phyloP scores from a whole-genome alignment of 2,329 filamentous ascomycete genomes.

The Curvularia sp. region DNA sequence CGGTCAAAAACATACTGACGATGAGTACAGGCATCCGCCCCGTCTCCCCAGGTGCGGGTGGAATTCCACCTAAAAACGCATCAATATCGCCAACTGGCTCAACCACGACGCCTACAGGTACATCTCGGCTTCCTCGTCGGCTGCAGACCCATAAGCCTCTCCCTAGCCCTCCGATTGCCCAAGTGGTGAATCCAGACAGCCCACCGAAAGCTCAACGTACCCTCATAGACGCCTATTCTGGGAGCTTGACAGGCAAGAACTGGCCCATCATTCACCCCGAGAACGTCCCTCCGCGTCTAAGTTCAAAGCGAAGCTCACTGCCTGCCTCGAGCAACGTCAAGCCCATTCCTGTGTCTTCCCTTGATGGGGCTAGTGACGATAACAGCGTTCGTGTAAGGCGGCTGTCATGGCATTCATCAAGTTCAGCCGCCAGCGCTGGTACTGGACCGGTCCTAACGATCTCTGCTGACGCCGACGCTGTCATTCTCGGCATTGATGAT shows the following conservation, averaged over 20 bases:
- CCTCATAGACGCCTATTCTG: conserved; percentile 52
- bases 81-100: conserved; percentile 5
- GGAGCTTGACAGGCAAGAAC: conserved; percentile 33
- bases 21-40: conserved; percentile 11
- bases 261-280: conserved; percentile 44
- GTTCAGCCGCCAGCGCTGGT: conserved; percentile 16
- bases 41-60: conserved; percentile 17
- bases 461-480: conserved; percentile 33
- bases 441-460: conserved; percentile 35
- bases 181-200: conserved; percentile 39
- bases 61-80: conserved; percentile 17
- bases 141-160: conserved; percentile 48
- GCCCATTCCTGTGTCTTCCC: conserved; percentile 6
- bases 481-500: conserved; percentile 26
- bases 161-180: conserved; percentile 49
- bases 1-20: conserved; percentile 10
- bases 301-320: conserved; percentile 29
- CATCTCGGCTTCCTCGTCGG: conserved; percentile 44
- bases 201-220: conserved; percentile 49
- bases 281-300: conserved; percentile 27
- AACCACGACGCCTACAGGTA: conserved; percentile 13
- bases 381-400: conserved; percentile 28
- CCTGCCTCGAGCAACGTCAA: conserved; percentile 1
- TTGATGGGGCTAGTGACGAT: conserved; percentile 15
- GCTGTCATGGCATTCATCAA: conserved; percentile 28